These are phyloP conservation scores for Oldenlandia corymbosa DNA, from an alignment of 257 asterid genomes.

Conservation along the genomic window DNA sequence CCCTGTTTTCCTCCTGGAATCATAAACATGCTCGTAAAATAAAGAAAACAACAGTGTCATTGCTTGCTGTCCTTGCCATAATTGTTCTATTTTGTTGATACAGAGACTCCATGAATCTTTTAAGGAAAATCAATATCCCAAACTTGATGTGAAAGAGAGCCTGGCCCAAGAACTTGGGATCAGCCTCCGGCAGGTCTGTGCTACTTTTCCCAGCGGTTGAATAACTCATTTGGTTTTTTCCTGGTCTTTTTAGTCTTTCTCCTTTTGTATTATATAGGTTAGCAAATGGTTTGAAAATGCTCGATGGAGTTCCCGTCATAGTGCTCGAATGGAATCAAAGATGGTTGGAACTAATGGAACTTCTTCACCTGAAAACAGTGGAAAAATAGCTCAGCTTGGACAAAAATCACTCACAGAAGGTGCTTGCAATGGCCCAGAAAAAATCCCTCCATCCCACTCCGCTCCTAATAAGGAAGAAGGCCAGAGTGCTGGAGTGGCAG, in stretches of 20 bases:
- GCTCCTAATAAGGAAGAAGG: background rate
- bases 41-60: background rate
- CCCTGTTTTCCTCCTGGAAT: background rate
- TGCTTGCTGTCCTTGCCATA: background rate
- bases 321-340: slow-evolving; percentile 34
- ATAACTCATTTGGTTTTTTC: background rate
- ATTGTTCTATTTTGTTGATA: slow-evolving; percentile 12
- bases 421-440: slow-evolving; percentile 19
- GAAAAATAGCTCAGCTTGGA: slow-evolving; percentile 32
- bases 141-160: slow-evolving; percentile 47
- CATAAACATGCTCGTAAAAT: background rate
- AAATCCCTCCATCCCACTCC: slow-evolving; percentile 16
- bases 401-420: slow-evolving; percentile 14
- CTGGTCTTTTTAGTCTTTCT: background rate
- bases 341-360: slow-evolving; percentile 15
- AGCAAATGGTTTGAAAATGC: slow-evolving; percentile 85
- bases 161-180: slow-evolving; percentile 73
- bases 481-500: slow-evolving; percentile 2
- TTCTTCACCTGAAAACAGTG: slow-evolving; percentile 18
- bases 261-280: slow-evolving; percentile 42
- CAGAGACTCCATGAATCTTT: slow-evolving; percentile 75
- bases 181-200: slow-evolving; percentile 54
- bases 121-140: slow-evolving; percentile 75
- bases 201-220: slow-evolving; percentile 5
- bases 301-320: slow-evolving; percentile 73